Conservation (phyloP, 768 basidiomycete species). For the Lactarius deliciosus region DNA sequence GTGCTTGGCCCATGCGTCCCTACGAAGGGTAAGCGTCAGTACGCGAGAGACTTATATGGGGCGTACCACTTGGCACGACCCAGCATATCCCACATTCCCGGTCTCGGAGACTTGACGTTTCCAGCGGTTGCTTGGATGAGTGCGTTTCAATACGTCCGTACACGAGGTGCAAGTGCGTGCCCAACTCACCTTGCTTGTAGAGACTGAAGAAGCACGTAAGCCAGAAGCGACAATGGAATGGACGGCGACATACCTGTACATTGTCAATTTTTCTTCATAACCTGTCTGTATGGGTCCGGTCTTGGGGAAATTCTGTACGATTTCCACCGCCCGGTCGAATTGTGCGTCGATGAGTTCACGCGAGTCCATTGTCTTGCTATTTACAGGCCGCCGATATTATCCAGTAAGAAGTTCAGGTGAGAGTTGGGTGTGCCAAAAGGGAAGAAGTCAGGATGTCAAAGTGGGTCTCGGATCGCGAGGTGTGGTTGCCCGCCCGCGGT, state of each 20-base stretch:
- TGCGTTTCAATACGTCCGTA: background rate
- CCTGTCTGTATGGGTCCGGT: conserved; percentile 93
- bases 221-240: background rate
- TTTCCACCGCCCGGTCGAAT: conserved; percentile 93
- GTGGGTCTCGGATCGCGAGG: conserved; percentile 1
- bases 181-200: conserved; percentile 81
- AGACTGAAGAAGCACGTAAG: conserved; percentile 47
- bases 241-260: conserved; percentile 70
- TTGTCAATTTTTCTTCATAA: conserved; percentile 91
- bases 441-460: background rate
- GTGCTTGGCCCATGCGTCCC: conserved; percentile 97
- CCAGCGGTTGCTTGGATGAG: conserved; percentile 73
- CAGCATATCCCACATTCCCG: conserved; percentile 88
- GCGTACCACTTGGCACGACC: conserved; percentile 89
- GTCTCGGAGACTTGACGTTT: conserved; percentile 75
- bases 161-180: background rate
- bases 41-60: conserved; percentile 15
- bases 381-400: background rate
- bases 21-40: conserved; percentile 36
- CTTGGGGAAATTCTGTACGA: conserved; percentile 90
- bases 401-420: background rate
- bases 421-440: conserved; percentile 4
- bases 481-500: background rate
- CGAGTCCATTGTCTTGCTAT: conserved; percentile 50
- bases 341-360: conserved; percentile 73